Percentiles rank a stretch among this genome's conserved stretches.
Conservation (phyloP, 345 rosid genomes). For the Firmiana major region DNA sequence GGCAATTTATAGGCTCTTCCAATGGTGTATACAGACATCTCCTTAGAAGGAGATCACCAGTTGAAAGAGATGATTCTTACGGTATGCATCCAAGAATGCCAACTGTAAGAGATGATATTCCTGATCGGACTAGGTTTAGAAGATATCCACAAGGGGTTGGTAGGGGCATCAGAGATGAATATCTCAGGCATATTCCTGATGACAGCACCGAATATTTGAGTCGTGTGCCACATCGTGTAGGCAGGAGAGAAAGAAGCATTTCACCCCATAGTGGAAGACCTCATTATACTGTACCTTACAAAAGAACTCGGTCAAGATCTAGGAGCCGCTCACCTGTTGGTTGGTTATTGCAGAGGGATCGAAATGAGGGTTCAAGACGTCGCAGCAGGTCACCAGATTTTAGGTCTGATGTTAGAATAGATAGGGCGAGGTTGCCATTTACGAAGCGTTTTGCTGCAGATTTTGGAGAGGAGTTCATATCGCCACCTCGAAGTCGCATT, state of each 20-base stretch:
- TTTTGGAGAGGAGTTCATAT: conserved; percentile 32
- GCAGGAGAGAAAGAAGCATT: conserved; percentile 45
- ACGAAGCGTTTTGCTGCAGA: conserved; percentile 9
- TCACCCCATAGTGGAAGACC: conserved; percentile 21
- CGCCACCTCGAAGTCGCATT: conserved; percentile 32
- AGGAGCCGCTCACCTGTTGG: conserved; percentile 43
- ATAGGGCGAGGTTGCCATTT: conserved; percentile 37
- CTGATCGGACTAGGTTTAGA: conserved; percentile 36
- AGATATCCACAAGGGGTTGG: conserved; percentile 26
- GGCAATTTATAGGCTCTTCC: conserved; percentile 34
- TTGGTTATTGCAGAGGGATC: conserved; percentile 29
- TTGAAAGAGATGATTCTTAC: conserved; percentile 26
- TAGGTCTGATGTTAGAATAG: conserved; percentile 30
- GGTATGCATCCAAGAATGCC: conserved; percentile 17
- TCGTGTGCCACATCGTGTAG: conserved; percentile 25
- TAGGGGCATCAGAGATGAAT: conserved; percentile 33
- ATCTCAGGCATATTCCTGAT: conserved; percentile 25
- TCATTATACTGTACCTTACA: conserved; percentile 23
- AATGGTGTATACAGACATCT: conserved; percentile 22
- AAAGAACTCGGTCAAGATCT: conserved; percentile 28
- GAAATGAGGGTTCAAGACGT: conserved; percentile 31
- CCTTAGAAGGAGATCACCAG: conserved; percentile 27
- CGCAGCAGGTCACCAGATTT: conserved; percentile 45
- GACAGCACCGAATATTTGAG: conserved; percentile 27
- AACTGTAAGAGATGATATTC: conserved; percentile 30